Evolutionary conservation across 225 moss, liverwort and hornwort genomes (phyloP), one percentile per base, ranked within the genome.

Genomic region (Pseudoscleropodium purum): DNA sequence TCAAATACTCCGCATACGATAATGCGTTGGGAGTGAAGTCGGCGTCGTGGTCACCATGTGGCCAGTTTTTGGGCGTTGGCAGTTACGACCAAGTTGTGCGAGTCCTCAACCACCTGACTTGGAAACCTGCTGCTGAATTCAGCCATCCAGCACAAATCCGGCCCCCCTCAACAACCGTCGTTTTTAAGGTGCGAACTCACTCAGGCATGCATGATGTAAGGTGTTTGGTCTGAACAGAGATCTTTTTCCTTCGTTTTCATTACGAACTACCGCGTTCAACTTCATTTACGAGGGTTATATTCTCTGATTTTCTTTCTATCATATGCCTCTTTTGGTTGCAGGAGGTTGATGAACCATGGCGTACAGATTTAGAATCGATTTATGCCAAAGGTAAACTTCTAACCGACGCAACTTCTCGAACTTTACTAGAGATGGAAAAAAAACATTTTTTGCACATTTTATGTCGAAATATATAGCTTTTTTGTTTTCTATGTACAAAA

Each of bases 11-110:
- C 77, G 99, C 99, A 37, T 99, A 99, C 85, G 99, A 97, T 19
- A 96, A 97, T 93, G 99, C 99, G 39, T 92, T 99, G 79, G 99
- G 99, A 85, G 92, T 99, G 93, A 99, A 99, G 93, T 89, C 96
- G 45, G 96, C 93, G 63, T 85, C 91, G 82, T 99, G 99, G 99
- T 99, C 99, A 69, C 96, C 99, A 4, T 97, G 97, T 94, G 99
- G 99, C 52, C 96, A 99, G 89, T 97, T 99, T 92, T 88, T 99
- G 82, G 96, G 97, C 77, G 92, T 96, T 73, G 99, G 99, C 86
- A 99, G 99, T 91, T 99, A 96, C 84, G 99, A 99, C 90, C 99
- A 99, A 92, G 92, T 91, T 89, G 89, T 97, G 82, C 93, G 99
- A 85, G 96, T 95, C 84, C 91, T 99, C 84, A 97, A 99, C 88